Percentiles rank a stretch among this genome's conserved stretches.
These are phyloP conservation scores for Sordaria brevicollis DNA, from an alignment of 495 filamentous ascomycete genomes.

Conservation along the genomic window DNA sequence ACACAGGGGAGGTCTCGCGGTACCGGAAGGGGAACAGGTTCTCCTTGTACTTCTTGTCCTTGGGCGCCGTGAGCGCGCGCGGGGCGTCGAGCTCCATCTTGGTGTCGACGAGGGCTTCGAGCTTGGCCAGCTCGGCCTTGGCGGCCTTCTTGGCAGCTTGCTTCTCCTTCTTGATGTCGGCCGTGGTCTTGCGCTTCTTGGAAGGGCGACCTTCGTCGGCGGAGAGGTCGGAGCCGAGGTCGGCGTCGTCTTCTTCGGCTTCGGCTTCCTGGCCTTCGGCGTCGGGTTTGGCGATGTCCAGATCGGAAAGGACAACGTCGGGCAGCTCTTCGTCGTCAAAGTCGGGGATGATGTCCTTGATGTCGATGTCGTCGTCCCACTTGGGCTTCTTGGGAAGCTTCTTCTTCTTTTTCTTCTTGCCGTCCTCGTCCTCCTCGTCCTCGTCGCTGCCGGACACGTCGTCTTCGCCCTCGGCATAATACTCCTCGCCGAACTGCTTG, in stretches of 20 bases:
- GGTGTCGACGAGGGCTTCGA: slow-evolving; percentile 79
- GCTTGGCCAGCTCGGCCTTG: slow-evolving; percentile 66
- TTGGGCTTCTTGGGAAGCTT: slow-evolving; percentile 77
- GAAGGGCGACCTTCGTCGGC: slow-evolving; percentile 26
- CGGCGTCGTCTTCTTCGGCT: slow-evolving; percentile 25
- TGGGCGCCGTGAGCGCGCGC: slow-evolving; percentile 35
- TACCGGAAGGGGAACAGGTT: slow-evolving; percentile 58
- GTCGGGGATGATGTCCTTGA: slow-evolving; percentile 80
- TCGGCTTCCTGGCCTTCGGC: slow-evolving; percentile 25
- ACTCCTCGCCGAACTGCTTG: slow-evolving; percentile 74
- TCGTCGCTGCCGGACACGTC: slow-evolving; percentile 34
- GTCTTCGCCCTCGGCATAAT: slow-evolving; percentile 61
- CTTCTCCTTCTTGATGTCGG: slow-evolving; percentile 53
- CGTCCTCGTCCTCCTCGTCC: slow-evolving; percentile 22
- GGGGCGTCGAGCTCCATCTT: slow-evolving; percentile 63
- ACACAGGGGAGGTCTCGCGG: slow-evolving; percentile 81
- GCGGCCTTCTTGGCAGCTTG: slow-evolving; percentile 63
- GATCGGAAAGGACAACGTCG: slow-evolving; percentile 43
- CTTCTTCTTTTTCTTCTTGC: slow-evolving; percentile 24
- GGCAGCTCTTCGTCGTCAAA: slow-evolving; percentile 57
- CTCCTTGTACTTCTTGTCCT: slow-evolving; percentile 5
- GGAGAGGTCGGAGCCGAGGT: slow-evolving; percentile 7
- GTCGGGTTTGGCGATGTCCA: slow-evolving; percentile 33
- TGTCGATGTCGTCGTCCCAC: slow-evolving; percentile 96
- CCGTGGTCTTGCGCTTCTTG: slow-evolving; percentile 51